Evolutionary conservation across 2,329 filamentous ascomycete species (phyloP).

Genomic region (Colletotrichum truncatum): DNA sequence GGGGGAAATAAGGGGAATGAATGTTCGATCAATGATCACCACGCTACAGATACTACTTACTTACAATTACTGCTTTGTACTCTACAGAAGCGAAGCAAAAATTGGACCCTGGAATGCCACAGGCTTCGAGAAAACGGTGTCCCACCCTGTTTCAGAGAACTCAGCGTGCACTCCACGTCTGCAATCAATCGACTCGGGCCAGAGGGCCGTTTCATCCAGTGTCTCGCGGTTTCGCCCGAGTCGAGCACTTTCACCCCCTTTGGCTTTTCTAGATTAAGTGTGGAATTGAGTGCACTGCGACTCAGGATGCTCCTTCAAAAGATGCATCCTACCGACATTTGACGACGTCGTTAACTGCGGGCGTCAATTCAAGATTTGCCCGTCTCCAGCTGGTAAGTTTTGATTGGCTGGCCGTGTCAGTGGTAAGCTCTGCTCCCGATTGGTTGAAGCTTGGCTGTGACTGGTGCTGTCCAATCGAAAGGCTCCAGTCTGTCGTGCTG

Average conservation of each 20-base stretch:
- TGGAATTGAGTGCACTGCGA: background rate
- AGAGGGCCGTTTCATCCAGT: slow-evolving; percentile 17
- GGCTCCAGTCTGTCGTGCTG: slow-evolving; percentile 7
- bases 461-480: background rate
- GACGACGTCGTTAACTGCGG: slow-evolving; percentile 1
- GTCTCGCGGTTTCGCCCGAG: slow-evolving; percentile 27
- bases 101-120: slow-evolving; percentile 15
- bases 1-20: background rate
- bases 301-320: background rate
- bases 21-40: too few relatives aligned
- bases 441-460: background rate
- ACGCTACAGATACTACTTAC: background rate
- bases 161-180: background rate
- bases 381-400: background rate
- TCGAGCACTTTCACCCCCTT: background rate
- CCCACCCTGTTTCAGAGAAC: slow-evolving; percentile 29
- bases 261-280: background rate
- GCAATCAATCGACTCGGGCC: background rate
- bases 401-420: slow-evolving; percentile 19
- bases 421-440: slow-evolving; percentile 24
- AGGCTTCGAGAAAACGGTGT: slow-evolving; percentile 28
- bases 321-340: background rate
- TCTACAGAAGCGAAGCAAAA: slow-evolving; percentile 18
- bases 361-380: slow-evolving; percentile 29
- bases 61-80: background rate